Evolutionary conservation across 148 eudicot genomes (phyloP), one percentile per base, ranked within the genome.

Genomic region (Vaccinium myrtillus): DNA sequence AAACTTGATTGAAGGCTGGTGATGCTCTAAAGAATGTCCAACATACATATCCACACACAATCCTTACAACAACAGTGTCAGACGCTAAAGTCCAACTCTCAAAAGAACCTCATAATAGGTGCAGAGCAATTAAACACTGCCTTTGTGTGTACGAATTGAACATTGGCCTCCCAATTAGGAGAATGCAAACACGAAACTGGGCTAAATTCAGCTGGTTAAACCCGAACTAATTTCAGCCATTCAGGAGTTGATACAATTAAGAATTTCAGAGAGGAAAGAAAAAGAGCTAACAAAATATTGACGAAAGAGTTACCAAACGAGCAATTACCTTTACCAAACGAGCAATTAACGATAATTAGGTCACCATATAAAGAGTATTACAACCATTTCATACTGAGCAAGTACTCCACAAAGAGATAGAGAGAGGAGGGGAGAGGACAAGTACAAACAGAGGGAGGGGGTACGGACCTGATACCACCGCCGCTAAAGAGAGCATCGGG

Each of bases 401-500:
- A 53, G 11, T 25, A 49, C 2, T 21, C 2, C 13, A 19, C 46
- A 55, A 59, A 75, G 2, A 6, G 39, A 82, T 30, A 77, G 2
- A 21, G 46, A 27, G 2, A 6, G 30, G 30, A 27, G 30, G 30
- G 30, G 30, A 0, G 30, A 27, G 30, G 30, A 27, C 30, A 27
- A 27, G 30, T 27, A 27, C 30, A 27, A 27, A 27, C 56, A 46
- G 10, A 73, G 15, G 50, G 15, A 43, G 19, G 51, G 59, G 1
- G 18, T 23, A 67, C 8, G 59, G 25, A 93, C 94, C 95, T 91
- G 83, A 90, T 84, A 55, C 95, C 95, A 3, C 95, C 94, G 77
- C 95, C 95, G 84, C 92, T 93, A 81, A 86, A 86, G 80, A 87
- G 87, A 36, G 88, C 88, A 89, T 89, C 86, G 6, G 94, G 92